Conservation (phyloP, 1,139 yeast genomes). For the Debaryomyces fabryi region DNA sequence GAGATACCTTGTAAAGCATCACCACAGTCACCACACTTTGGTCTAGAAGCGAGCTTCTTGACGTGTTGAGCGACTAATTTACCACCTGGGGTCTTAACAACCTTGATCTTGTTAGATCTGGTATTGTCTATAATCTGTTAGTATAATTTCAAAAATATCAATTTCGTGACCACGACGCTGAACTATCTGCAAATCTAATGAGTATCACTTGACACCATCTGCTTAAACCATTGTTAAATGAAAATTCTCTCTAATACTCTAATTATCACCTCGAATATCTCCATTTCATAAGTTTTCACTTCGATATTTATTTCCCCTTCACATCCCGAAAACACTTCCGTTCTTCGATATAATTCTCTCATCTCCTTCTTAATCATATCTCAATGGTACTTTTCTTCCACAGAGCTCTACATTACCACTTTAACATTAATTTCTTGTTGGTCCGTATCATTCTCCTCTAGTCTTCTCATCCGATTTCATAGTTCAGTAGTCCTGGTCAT, state of each 20-base stretch:
- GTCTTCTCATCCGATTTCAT: neutral
- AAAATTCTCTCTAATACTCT: neutral
- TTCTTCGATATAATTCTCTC: neutral
- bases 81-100: conserved; percentile 99
- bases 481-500: neutral
- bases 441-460: neutral
- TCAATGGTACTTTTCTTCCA: neutral
- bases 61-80: conserved; percentile 96
- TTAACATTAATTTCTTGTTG: neutral
- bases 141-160: conserved; percentile 1
- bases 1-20: conserved; percentile 87
- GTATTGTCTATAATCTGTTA: conserved; percentile 65
- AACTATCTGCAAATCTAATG: neutral
- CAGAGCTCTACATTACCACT: neutral
- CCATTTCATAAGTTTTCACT: neutral
- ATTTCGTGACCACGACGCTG: neutral
- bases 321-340: no score
- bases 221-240: neutral
- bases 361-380: neutral
- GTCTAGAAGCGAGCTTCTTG: conserved; percentile 93
- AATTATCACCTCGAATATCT: neutral
- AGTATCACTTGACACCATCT: neutral
- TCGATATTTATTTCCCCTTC: neutral
- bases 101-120: conserved; percentile 98
- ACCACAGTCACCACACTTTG: conserved; percentile 99